Conservation (phyloP, 768 basidiomycete species). For the Xerocomellus intermedius region DNA sequence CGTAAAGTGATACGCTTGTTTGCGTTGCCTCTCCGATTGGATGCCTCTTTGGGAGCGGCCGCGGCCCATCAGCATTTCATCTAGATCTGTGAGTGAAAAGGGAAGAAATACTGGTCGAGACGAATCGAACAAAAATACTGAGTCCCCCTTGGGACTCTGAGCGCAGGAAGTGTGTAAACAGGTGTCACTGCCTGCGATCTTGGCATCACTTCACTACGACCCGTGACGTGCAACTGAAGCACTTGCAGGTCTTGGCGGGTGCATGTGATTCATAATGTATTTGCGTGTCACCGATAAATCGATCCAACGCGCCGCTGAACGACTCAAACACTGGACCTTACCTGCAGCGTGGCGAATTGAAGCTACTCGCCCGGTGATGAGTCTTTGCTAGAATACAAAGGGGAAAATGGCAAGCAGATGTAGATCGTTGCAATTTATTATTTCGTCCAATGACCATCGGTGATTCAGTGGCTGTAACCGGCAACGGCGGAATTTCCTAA, state of each 20-base stretch:
- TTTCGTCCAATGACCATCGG: background rate
- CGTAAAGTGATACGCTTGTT: background rate
- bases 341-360: background rate
- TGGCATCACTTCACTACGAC: slow-evolving; percentile 3
- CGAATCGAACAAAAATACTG: background rate
- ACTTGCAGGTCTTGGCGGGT: background rate
- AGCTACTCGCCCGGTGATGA: background rate
- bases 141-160: background rate
- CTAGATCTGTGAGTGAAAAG: background rate
- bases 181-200: background rate
- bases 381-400: background rate
- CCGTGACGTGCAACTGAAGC: no score
- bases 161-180: background rate
- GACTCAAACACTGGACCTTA: background rate
- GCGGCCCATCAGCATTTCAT: background rate
- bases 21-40: background rate
- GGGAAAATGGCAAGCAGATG: background rate
- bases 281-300: no score
- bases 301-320: background rate
- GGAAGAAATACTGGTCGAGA: background rate
- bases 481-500: slow-evolving; percentile 13
- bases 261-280: background rate
- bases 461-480: background rate
- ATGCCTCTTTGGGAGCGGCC: background rate
- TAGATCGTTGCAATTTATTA: no score